These are phyloP conservation scores for Beauveria rudraprayagi DNA, from an alignment of 2,329 filamentous ascomycete species.

Conservation along the genomic window DNA sequence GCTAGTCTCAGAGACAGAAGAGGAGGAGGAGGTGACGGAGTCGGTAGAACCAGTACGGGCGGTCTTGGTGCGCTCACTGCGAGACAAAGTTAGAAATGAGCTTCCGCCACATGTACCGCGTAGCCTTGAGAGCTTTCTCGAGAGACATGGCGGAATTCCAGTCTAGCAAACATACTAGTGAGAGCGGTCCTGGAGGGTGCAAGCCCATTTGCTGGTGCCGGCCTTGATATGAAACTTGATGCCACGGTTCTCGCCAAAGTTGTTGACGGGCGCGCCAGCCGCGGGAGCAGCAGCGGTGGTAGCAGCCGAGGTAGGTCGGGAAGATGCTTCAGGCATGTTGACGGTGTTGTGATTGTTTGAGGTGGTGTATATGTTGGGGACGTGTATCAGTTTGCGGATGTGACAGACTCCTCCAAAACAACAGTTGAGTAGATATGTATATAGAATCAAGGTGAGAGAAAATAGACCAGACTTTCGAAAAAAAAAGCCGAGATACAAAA, in stretches of 20 bases:
- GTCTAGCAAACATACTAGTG: conserved; percentile 30
- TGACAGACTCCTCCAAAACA: conserved; percentile 8
- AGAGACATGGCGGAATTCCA: background rate
- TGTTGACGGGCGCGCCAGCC: conserved; percentile 14
- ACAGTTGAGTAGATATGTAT: background rate
- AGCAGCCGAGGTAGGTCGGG: conserved; percentile 10
- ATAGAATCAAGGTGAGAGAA: background rate
- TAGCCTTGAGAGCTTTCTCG: background rate
- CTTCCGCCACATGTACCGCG: background rate
- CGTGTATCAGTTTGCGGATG: background rate
- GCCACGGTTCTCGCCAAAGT: conserved; percentile 29
- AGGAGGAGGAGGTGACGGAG: conserved; percentile 25
- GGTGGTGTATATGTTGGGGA: background rate
- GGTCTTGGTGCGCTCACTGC: conserved; percentile 34
- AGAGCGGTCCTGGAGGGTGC: conserved; percentile 36
- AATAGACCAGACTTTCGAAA: background rate
- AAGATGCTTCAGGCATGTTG: conserved; percentile 14
- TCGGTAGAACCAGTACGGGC: conserved; percentile 27
- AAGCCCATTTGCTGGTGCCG: conserved; percentile 30
- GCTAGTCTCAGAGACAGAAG: conserved; percentile 13
- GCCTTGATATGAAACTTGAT: conserved; percentile 41
- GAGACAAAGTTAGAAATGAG: conserved; percentile 12
- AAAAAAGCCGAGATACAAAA: background rate
- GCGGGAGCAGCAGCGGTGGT: conserved; percentile 11
- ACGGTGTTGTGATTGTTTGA: background rate